Percentiles rank a stretch among this genome's conserved stretches.
phyloP scores from a whole-genome alignment of 441 rosid species.

The Adansonia rubrostipa region DNA sequence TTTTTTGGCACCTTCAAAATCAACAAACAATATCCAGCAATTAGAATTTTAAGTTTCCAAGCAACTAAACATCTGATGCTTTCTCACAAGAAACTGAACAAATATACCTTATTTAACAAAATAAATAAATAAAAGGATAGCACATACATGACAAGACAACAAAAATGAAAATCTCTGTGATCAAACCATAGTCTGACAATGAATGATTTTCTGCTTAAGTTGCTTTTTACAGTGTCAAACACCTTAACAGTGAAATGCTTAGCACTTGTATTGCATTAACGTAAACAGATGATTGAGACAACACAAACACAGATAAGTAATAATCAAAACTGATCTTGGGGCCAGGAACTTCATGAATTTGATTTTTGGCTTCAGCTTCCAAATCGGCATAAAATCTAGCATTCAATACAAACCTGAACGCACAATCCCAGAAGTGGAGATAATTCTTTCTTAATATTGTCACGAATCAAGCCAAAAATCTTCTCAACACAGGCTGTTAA shows the following conservation, averaged over 20 bases:
- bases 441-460: conserved; percentile 91
- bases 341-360: neutral
- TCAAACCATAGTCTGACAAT: neutral
- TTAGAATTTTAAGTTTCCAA: conserved; percentile 19
- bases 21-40: conserved; percentile 15
- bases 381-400: conserved; percentile 26
- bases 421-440: conserved; percentile 83
- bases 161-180: neutral
- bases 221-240: neutral
- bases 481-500: conserved; percentile 98
- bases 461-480: conserved; percentile 96
- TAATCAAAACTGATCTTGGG: neutral
- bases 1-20: conserved; percentile 78
- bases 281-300: neutral
- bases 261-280: neutral
- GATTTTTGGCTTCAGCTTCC: conserved; percentile 1
- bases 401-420: conserved; percentile 72
- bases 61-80: neutral
- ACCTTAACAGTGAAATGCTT: neutral
- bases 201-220: neutral
- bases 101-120: neutral
- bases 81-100: neutral
- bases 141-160: neutral
- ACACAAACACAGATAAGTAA: neutral
- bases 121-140: neutral